Evolutionary conservation across 768 basidiomycete species (phyloP), one percentile per base, ranked within the genome.

Genomic region (Hortiboletus campestris): DNA sequence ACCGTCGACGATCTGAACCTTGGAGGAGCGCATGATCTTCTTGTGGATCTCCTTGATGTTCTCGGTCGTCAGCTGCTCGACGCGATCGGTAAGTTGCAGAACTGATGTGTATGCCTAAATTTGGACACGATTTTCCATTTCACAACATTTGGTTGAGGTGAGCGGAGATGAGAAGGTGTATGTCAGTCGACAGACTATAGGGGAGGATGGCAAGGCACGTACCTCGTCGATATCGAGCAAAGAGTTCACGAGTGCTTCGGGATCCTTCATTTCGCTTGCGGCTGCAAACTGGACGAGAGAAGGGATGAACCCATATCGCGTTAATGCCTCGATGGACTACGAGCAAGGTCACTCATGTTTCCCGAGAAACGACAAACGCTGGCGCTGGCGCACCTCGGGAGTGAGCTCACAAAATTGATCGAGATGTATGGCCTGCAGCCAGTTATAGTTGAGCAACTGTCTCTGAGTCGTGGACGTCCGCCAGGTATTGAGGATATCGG

Each of bases 1-100:
- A 4, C 49, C 36, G 32, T 66, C 63, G 43, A 55, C 32, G 51
- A 68, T 59, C 46, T 58, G 67, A 38, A 71, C 29, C 59, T 71
- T 71, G 51, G 71, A 71, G 19, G 71, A 59, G 29, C 65, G 61
- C 69, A 71, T 71, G 19, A 71, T 57, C 43, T 63, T 68, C n/a
- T 54, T 25, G 34, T 71, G 69, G 35, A 71, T 66, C 3, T 43
- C 57, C 42, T 72, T 72, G 53, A 72, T 63, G 51, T 43, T 59
- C 22, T 64, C 69, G 0, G 71, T 66, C 4, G 69, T 67, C 42
- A 71, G 48, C 13, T 51, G 59, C 20, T 71, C 69, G 9, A 66
- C 63, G 35, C 28, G 51, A 25, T 71, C 71, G 42, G 57, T 47
- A 12, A 68, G 58, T 34, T 59, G 58, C 6, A 71, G 22, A 36